Evolutionary conservation across 352 stramenopile species (phyloP).

Genomic region (Phytophthora hybrid): DNA sequence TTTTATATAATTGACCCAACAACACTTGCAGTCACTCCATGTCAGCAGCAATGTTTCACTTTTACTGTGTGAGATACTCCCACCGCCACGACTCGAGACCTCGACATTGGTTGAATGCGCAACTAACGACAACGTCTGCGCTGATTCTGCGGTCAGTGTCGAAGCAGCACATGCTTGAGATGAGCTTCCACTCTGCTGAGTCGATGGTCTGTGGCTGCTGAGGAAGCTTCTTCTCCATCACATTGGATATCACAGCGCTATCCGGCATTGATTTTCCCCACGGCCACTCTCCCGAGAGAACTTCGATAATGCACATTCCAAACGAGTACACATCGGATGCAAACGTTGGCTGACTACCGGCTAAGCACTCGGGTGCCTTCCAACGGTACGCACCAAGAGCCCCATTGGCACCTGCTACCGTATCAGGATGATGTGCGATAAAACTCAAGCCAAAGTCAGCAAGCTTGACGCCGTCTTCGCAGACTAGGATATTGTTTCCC

Average conservation of each 20-base stretch:
- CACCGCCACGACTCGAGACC: background rate
- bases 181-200: too few species aligned
- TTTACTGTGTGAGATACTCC: background rate
- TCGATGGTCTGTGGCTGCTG: too few species aligned
- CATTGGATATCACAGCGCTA: background rate
- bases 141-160: too few species aligned
- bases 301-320: slow-evolving; percentile 12
- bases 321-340: slow-evolving; percentile 14
- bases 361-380: slow-evolving; percentile 15
- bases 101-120: background rate
- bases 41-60: background rate
- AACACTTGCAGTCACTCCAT: background rate
- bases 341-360: background rate
- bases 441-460: slow-evolving; percentile 11
- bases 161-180: too few species aligned
- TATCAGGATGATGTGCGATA: background rate
- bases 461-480: background rate
- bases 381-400: slow-evolving; percentile 9
- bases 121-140: too few species aligned
- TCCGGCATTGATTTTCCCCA: background rate
- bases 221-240: background rate
- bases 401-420: background rate
- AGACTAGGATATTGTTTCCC: slow-evolving; percentile 5
- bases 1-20: background rate
- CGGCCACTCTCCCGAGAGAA: background rate